Percentiles rank a stretch among this genome's conserved stretches.
Evolutionary conservation across 1,284 basidiomycete species (phyloP).

Genomic region (Anthracocystis setariae): DNA sequence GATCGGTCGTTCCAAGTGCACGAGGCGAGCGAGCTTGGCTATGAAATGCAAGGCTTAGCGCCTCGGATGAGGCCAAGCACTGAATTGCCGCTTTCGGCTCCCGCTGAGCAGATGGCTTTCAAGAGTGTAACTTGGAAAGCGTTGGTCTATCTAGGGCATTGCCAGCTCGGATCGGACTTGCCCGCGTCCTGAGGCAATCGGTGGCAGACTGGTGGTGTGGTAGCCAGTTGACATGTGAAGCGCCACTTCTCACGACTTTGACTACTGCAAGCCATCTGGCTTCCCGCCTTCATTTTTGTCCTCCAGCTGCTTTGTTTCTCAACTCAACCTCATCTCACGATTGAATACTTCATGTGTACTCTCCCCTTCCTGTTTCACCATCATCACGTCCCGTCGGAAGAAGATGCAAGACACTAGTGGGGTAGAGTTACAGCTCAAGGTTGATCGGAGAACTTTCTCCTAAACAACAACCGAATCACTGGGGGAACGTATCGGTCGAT

Average conservation of each 20-base stretch:
- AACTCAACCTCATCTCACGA: neutral
- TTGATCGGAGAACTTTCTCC: neutral
- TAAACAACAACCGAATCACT: neutral
- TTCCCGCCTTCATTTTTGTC: neutral
- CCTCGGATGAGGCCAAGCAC: neutral
- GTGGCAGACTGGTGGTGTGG: no score
- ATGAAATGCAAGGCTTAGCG: neutral
- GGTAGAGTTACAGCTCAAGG: neutral
- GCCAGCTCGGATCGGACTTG: no score
- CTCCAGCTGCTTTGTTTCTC: no score
- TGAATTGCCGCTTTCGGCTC: no score
- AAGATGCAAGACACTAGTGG: no score
- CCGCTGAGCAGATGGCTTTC: neutral
- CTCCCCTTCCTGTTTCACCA: neutral
- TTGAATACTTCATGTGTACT: neutral
- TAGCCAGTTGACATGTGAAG: neutral
- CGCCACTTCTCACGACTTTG: neutral
- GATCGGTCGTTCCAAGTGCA: neutral
- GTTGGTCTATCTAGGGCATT: no score
- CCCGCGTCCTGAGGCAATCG: no score
- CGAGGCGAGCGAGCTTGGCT: neutral
- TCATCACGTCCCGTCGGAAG: neutral
- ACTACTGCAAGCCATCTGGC: neutral
- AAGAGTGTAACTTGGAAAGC: no score
- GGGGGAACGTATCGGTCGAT: neutral